phyloP scores from a whole-genome alignment of 208 protist genomes.

The Acanthamoeba healyi region DNA sequence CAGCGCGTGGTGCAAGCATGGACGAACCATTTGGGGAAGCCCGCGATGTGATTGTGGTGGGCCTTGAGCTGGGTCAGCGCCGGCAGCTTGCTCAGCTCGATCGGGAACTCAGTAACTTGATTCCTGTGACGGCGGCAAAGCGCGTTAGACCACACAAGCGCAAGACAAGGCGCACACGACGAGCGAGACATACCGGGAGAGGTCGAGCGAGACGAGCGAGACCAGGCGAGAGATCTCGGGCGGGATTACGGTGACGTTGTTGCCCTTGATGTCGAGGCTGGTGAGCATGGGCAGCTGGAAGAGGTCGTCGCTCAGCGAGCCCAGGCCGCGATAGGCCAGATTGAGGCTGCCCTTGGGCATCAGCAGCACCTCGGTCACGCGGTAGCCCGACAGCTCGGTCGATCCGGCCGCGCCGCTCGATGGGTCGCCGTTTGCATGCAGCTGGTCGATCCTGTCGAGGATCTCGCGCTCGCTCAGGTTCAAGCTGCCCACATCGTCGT shows the following conservation, averaged over 20 bases:
- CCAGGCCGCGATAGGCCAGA: slow-evolving; percentile 11
- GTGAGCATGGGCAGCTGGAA: slow-evolving; percentile 68
- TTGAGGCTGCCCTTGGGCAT: slow-evolving; percentile 48
- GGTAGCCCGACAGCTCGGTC: slow-evolving; percentile 35
- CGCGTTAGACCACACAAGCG: no score
- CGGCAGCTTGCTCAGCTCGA: not conserved
- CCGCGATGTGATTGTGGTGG: not conserved
- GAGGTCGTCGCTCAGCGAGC: not conserved
- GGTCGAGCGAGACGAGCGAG: not conserved
- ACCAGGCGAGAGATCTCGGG: slow-evolving; percentile 28
- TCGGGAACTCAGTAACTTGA: not conserved
- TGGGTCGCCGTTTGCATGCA: not conserved
- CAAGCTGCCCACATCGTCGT: not conserved
- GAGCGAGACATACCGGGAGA: not conserved
- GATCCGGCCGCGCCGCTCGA: not conserved
- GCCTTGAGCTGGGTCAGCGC: not conserved
- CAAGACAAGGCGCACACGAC: no score
- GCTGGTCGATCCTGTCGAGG: slow-evolving; percentile 4
- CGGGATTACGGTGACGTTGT: not conserved
- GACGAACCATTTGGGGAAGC: not conserved
- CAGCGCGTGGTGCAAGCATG: no score
- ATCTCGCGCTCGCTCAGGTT: slow-evolving; percentile 31
- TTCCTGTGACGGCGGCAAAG: slow-evolving; percentile 4
- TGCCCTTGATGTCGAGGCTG: slow-evolving; percentile 13
- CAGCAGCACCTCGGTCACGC: slow-evolving; percentile 56